Percentiles rank a stretch among this genome's conserved stretches.
Evolutionary conservation across 306 rosid genomes (phyloP).

Genomic region (Psophocarpus tetragonolobus): DNA sequence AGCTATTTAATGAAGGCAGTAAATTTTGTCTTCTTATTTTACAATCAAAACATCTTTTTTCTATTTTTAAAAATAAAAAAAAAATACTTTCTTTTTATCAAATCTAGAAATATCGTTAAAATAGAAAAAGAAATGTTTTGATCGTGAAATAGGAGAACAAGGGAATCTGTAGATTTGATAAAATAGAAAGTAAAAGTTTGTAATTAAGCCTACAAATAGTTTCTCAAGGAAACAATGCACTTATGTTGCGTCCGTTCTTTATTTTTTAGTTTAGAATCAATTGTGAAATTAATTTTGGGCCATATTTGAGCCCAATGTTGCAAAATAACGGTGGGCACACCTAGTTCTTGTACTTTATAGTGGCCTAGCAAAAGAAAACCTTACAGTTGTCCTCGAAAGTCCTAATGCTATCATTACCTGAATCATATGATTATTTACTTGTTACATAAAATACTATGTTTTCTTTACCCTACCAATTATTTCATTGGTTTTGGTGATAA

Average conservation of each 20-base stretch:
- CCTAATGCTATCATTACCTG: not conserved
- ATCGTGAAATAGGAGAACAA: too few species aligned
- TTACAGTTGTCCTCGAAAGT: not conserved
- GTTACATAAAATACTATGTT: not conserved
- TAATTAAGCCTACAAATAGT: too few species aligned
- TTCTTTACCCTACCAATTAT: not conserved
- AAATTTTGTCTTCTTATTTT: too few species aligned
- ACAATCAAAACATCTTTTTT: too few species aligned
- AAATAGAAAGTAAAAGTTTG: too few species aligned
- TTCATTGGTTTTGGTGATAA: not conserved
- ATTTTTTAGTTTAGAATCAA: too few species aligned
- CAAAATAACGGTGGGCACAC: not conserved
- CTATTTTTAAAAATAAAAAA: too few species aligned
- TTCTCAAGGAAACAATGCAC: not conserved
- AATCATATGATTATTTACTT: not conserved
- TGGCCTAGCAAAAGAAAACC: not conserved
- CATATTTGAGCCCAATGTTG: constrained; percentile 3
- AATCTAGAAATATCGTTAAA: too few species aligned
- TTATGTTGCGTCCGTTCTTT: not conserved
- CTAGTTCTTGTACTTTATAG: not conserved
- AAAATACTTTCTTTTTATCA: too few species aligned
- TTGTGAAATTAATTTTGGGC: not conserved
- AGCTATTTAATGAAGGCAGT: too few species aligned
- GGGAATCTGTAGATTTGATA: too few species aligned
- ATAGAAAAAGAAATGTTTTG: too few species aligned